Conservation (phyloP, 768 basidiomycete genomes). For the Cystofilobasidium bisporidii region DNA sequence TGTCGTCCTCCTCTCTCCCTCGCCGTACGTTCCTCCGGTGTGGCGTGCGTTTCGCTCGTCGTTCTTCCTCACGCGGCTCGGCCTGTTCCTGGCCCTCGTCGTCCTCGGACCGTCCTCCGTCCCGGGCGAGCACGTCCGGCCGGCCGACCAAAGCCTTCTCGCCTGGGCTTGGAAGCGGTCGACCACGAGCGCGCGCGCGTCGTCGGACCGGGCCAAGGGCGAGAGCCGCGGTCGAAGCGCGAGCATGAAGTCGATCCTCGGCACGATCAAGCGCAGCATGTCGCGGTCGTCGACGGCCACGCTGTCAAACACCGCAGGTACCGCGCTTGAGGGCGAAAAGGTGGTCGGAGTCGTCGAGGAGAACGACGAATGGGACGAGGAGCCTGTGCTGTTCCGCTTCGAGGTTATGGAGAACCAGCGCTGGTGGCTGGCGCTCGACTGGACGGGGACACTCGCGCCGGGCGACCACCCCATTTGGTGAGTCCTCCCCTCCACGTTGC, state of each 20-base stretch:
- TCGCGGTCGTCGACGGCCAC: background rate
- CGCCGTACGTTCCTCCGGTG: constrained; percentile 34
- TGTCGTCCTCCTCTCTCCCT: constrained; percentile 32
- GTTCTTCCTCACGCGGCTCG: constrained; percentile 29
- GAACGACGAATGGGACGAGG: constrained; percentile 46
- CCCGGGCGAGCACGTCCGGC: constrained; percentile 20
- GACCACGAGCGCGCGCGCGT: constrained; percentile 14
- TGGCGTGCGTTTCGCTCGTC: constrained; percentile 30
- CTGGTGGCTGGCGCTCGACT: constrained; percentile 86
- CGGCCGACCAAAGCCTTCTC: constrained; percentile 20
- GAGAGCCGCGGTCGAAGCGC: constrained; percentile 6
- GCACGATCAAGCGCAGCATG: constrained; percentile 4
- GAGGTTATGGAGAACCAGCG: constrained; percentile 38
- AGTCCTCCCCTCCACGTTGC: constrained; percentile 41
- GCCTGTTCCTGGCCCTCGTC: constrained; percentile 30
- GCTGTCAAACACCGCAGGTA: background rate
- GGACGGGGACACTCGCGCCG: constrained; percentile 84
- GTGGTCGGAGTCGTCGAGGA: constrained; percentile 43
- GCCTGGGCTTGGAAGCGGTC: constrained; percentile 21
- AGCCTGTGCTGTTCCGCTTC: constrained; percentile 50
- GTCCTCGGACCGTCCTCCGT: constrained; percentile 31
- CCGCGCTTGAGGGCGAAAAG: background rate
- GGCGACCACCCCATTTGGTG: constrained; percentile 85
- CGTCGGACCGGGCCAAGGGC: background rate
- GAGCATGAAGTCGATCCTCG: constrained; percentile 3